These are phyloP conservation scores for Wakefieldia striispora DNA, from an alignment of 768 basidiomycete species.

Conservation along the genomic window DNA sequence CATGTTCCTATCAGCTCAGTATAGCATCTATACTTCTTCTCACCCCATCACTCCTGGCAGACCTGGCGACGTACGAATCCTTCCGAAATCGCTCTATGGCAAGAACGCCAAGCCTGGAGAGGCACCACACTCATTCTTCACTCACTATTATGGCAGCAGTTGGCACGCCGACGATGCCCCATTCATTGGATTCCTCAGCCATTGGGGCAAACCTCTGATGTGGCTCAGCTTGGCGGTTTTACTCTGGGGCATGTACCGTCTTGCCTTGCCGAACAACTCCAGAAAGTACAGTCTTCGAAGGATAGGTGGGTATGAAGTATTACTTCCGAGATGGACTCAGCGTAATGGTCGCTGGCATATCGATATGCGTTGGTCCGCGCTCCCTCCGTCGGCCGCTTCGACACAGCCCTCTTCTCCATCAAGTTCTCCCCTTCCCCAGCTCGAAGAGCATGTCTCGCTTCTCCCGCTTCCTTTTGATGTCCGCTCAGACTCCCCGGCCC, in stretches of 20 bases:
- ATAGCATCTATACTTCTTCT: slow-evolving; percentile 78
- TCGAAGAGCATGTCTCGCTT: slow-evolving; percentile 50
- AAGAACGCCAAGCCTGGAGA: slow-evolving; percentile 87
- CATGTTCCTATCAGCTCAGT: slow-evolving; percentile 97
- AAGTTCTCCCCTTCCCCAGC: slow-evolving; percentile 45
- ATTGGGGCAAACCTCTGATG: slow-evolving; percentile 87
- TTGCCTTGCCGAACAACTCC: slow-evolving; percentile 54
- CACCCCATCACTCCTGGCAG: slow-evolving; percentile 51
- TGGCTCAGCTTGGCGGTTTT: slow-evolving; percentile 77
- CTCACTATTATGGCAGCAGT: slow-evolving; percentile 96
- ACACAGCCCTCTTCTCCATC: slow-evolving; percentile 46
- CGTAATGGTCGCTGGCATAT: slow-evolving; percentile 73
- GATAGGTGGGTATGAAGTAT: slow-evolving; percentile 73
- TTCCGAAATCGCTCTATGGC: slow-evolving; percentile 96
- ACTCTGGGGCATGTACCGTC: slow-evolving; percentile 62
- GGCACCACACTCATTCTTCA: slow-evolving; percentile 90
- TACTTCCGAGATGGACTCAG: slow-evolving; percentile 71
- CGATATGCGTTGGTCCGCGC: slow-evolving; percentile 56
- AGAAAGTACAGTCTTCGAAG: slow-evolving; percentile 58
- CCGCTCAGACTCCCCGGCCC: slow-evolving; percentile 54
- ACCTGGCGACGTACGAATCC: slow-evolving; percentile 78
- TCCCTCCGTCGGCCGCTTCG: slow-evolving; percentile 41
- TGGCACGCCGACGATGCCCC: slow-evolving; percentile 99
- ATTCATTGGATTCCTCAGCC: slow-evolving; percentile 91
- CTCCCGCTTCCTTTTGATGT: slow-evolving; percentile 64